These are phyloP conservation scores for Bjerkandera adusta DNA, from an alignment of 1,284 basidiomycete species.

Conservation along the genomic window DNA sequence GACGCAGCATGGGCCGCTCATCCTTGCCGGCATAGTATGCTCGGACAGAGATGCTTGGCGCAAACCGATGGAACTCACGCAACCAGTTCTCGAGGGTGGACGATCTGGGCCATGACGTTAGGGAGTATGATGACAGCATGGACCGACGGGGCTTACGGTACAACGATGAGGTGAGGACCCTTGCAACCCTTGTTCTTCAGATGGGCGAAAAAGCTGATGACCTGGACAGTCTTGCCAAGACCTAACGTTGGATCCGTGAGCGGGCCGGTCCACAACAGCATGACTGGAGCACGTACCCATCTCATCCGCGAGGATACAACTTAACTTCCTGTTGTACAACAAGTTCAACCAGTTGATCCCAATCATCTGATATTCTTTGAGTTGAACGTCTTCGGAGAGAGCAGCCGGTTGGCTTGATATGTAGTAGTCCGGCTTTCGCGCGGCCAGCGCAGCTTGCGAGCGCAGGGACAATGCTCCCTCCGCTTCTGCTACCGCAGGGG, in stretches of 20 bases:
- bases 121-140: not conserved
- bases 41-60: constrained; percentile 82
- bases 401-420: constrained; percentile 76
- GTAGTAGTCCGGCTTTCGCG: constrained; percentile 55
- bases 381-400: constrained; percentile 66
- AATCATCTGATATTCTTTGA: constrained; percentile 97
- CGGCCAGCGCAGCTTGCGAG: constrained; percentile 39
- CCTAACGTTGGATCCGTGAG: no score
- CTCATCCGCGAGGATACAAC: constrained; percentile 97
- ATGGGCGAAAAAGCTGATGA: constrained; percentile 94
- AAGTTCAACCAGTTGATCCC: constrained; percentile 98
- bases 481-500: constrained; percentile 38
- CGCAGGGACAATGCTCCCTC: constrained; percentile 63
- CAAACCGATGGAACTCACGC: constrained; percentile 92
- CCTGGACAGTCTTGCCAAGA: constrained; percentile 97
- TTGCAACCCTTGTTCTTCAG: constrained; percentile 75
- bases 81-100: constrained; percentile 99
- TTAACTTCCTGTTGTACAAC: constrained; percentile 77
- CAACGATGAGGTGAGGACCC: constrained; percentile 93
- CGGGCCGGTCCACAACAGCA: no score
- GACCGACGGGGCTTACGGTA: constrained; percentile 65
- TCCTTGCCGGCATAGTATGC: constrained; percentile 94
- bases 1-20: constrained; percentile 78
- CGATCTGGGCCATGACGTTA: constrained; percentile 49
- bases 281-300: constrained; percentile 69